phyloP scores from a whole-genome alignment of 352 stramenopile genomes.

The Thalassiosira hispida region DNA sequence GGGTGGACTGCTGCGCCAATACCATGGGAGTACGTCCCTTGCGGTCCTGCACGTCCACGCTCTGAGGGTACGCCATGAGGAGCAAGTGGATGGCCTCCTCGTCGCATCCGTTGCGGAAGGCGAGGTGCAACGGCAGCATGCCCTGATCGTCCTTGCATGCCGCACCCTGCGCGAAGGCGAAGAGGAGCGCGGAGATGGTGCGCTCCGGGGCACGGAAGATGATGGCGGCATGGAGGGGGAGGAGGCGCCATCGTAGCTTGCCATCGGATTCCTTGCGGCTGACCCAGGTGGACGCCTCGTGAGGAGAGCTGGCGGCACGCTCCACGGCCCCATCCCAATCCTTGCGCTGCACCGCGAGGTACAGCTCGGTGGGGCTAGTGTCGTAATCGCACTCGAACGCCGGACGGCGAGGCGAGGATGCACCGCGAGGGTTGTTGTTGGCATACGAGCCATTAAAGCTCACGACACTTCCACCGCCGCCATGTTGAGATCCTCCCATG shows the following conservation, averaged over 20 bases:
- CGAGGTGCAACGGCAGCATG: conserved; percentile 81
- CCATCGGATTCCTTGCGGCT: conserved; percentile 72
- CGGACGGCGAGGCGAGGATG: background rate
- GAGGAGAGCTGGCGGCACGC: conserved; percentile 27
- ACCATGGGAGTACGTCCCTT: conserved; percentile 80
- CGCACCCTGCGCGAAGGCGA: conserved; percentile 60
- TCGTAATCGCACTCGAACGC: conserved; percentile 78
- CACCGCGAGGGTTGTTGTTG: background rate
- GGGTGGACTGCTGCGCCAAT: conserved; percentile 63
- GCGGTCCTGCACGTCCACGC: conserved; percentile 74
- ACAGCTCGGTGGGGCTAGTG: conserved; percentile 74
- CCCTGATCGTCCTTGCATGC: conserved; percentile 79
- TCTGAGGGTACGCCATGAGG: conserved; percentile 73
- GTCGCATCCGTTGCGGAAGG: conserved; percentile 71
- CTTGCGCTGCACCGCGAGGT: conserved; percentile 73
- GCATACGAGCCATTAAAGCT: background rate
- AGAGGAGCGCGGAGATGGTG: conserved; percentile 67
- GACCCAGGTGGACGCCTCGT: conserved; percentile 73
- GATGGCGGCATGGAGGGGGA: conserved; percentile 81
- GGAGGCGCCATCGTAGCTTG: conserved; percentile 74
- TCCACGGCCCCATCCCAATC: conserved; percentile 63
- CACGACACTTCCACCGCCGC: conserved; percentile 5
- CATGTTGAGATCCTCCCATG: background rate
- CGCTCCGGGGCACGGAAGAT: conserved; percentile 78
- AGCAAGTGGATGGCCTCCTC: conserved; percentile 64